A percentile compares a stretch with the other conserved stretches of the same genome.
Conservation (phyloP, 257 asterid genomes). For the Verbascum thapsus region DNA sequence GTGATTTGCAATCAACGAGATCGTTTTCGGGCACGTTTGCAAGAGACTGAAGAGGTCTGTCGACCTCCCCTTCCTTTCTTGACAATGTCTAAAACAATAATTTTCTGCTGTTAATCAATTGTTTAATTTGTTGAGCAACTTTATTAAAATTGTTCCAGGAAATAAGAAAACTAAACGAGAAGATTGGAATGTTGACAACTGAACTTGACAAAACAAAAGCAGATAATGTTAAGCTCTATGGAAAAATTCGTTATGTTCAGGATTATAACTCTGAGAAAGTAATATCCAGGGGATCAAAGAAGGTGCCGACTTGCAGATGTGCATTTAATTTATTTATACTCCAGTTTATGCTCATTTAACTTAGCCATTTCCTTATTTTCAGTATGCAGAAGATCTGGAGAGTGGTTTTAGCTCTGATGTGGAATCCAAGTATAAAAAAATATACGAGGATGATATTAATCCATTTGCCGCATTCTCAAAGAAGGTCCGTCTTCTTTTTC, state of each 20-base stretch:
- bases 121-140: constrained; percentile 18
- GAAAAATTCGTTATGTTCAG: constrained; percentile 96
- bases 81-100: constrained; percentile 11
- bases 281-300: constrained; percentile 93
- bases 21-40: constrained; percentile 91
- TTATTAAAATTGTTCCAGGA: constrained; percentile 56
- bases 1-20: constrained; percentile 99
- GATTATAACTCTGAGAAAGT: constrained; percentile 97
- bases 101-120: constrained; percentile 23
- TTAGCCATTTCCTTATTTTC: constrained; percentile 37
- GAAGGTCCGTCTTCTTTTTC: constrained; percentile 54
- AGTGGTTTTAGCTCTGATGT: constrained; percentile 96
- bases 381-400: constrained; percentile 93
- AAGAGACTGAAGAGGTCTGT: constrained; percentile 95
- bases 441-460: constrained; percentile 95
- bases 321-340: constrained; percentile 17
- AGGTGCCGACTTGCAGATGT: constrained; percentile 54
- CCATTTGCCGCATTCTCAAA: constrained; percentile 99
- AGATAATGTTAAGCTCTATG: constrained; percentile 95
- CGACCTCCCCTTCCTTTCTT: background rate
- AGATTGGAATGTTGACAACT: constrained; percentile 69
- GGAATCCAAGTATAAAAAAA: constrained; percentile 97
- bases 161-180: constrained; percentile 90
- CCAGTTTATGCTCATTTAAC: constrained; percentile 30
- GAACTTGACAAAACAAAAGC: constrained; percentile 96